Evolutionary conservation across 768 basidiomycete genomes (phyloP).

Genomic region (Kwoniella sp.): DNA sequence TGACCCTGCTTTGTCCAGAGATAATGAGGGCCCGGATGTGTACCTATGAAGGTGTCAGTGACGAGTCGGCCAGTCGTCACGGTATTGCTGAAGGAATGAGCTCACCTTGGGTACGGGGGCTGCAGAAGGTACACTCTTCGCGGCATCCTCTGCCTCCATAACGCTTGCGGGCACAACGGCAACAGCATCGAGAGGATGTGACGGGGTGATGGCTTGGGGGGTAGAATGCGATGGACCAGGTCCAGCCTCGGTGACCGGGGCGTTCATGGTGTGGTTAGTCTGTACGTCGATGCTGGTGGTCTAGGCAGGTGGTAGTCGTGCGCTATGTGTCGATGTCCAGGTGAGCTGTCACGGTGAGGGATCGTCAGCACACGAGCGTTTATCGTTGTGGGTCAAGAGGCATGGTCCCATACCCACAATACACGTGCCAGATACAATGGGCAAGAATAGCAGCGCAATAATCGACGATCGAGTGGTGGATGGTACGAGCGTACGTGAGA

Average conservation of each 20-base stretch:
- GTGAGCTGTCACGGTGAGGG: no score
- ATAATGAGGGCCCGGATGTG: slow-evolving; percentile 45
- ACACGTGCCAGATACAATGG: neutral
- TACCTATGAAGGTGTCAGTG: slow-evolving; percentile 9
- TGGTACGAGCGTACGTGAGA: no score
- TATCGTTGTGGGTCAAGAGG: neutral
- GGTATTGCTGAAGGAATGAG: neutral
- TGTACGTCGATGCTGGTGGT: neutral
- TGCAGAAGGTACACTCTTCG: neutral
- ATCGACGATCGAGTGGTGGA: no score
- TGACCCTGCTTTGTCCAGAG: slow-evolving; percentile 44
- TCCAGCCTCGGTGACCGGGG: neutral
- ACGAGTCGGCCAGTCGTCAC: neutral
- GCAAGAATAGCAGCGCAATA: neutral
- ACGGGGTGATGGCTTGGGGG: neutral
- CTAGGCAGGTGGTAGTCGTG: no score
- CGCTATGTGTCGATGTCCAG: no score
- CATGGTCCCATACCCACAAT: neutral
- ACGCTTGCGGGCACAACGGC: neutral
- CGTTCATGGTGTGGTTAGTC: neutral
- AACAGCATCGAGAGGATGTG: slow-evolving; percentile 4
- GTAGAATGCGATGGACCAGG: neutral
- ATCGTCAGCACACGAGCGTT: no score
- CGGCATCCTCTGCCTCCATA: neutral
- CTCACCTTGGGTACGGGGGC: slow-evolving; percentile 11